phyloP scores from a whole-genome alignment of 805 yeast genomes.

The Osmozyma mogii region DNA sequence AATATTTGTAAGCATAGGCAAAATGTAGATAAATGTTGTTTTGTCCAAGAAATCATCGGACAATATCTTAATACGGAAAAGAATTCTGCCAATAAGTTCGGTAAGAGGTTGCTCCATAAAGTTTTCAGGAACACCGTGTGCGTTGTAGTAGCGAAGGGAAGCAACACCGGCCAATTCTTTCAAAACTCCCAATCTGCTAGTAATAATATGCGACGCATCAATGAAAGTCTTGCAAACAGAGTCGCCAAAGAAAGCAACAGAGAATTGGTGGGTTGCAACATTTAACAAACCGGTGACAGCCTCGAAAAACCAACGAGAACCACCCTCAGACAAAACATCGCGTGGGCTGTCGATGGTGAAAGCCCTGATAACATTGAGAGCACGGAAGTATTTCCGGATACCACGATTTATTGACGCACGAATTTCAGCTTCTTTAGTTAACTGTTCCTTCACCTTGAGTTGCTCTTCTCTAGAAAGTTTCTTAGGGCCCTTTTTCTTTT shows the following conservation, averaged over 20 bases:
- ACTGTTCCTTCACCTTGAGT: conserved; percentile 49
- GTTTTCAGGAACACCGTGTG: conserved; percentile 38
- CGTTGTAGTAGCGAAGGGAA: conserved; percentile 49
- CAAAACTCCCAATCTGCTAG: conserved; percentile 43
- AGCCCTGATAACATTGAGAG: conserved; percentile 44
- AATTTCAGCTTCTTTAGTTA: conserved; percentile 51
- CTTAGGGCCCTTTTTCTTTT: conserved; percentile 39
- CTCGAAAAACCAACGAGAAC: conserved; percentile 60
- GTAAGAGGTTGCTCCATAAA: conserved; percentile 44
- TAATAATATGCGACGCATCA: conserved; percentile 43
- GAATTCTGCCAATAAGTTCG: conserved; percentile 53
- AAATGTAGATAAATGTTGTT: conserved; percentile 58
- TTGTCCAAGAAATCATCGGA: conserved; percentile 67
- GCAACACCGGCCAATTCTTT: conserved; percentile 60
- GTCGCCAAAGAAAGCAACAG: conserved; percentile 32
- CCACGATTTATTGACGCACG: conserved; percentile 38
- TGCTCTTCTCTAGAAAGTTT: conserved; percentile 77
- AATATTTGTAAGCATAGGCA: conserved; percentile 68
- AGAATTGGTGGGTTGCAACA: conserved; percentile 29
- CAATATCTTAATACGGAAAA: conserved; percentile 68
- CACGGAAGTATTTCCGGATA: conserved; percentile 36
- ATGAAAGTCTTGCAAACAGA: conserved; percentile 45
- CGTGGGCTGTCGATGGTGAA: conserved; percentile 42
- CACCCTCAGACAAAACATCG: conserved; percentile 3
- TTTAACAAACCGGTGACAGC: conserved; percentile 46